Evolutionary conservation across 2,329 filamentous ascomycete species (phyloP), one percentile per base, ranked within the genome.

Genomic region (Diaporthe destruens): DNA sequence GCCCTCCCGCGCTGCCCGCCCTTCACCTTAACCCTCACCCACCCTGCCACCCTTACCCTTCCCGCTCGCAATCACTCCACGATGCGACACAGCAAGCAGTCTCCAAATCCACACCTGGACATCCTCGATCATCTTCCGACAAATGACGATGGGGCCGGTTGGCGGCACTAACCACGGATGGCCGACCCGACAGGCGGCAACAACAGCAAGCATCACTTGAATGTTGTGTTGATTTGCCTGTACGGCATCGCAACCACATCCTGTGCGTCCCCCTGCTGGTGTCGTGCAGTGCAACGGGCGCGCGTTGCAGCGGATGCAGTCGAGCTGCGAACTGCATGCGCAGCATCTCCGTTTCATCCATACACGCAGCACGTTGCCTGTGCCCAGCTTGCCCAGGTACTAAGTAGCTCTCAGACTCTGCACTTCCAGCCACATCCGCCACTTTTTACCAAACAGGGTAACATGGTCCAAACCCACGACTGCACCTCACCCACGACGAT

Each of bases 321-420:
- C 61, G 61, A 66, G 29, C 44, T 66, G 61, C 61, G 44, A 66
- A 66, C 61, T 66, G 61, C 61, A 65, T 65, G 61, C 47, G 61
- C 61, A 66, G n/a, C 61, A 66, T 66, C 61, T n/a, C 14, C 8
- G 61, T 66, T 53, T 66, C 61, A 66, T 53, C 61, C 29, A 63
- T 32, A 9, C 42, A 63, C 39, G 44, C 39, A 61, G 57, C 39
- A 61, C 16, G 16, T 39, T 42, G 39, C n/a, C 11, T n/a, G 23
- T 57, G 16, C 39, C 5, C 39, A 16, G 14, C 39, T 18, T 42
- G 39, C 39, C 39, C 16, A 42, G 39, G 39, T 16, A 42, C 12
- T 12, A 3, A 39, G 36, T 42, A 11, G 11, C 29, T 29, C 29
- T 29, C 29, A 29, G 29, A 42, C 39, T 42, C 12, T 42, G 39